These are phyloP conservation scores for Lithohypha guttulata DNA, from an alignment of 2,329 filamentous ascomycete genomes.

Conservation along the genomic window DNA sequence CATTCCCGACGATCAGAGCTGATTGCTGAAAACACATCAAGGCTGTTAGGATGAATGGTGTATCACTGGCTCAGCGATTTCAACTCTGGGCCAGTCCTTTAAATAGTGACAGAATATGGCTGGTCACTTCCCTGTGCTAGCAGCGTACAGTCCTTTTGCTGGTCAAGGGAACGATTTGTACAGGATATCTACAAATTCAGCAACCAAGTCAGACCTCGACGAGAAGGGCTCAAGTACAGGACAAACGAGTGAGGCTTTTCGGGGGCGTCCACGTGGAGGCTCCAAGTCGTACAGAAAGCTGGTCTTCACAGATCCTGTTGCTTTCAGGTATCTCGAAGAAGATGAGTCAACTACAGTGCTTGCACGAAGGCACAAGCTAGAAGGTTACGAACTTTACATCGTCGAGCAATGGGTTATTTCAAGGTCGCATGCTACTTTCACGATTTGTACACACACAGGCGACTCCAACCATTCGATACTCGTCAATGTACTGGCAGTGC, in stretches of 20 bases:
- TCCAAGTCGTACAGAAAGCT: slow-evolving; percentile 26
- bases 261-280: slow-evolving; percentile 15
- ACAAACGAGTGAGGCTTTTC: too few species aligned
- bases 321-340: slow-evolving; percentile 70
- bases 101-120: too few species aligned
- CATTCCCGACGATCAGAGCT: too few species aligned
- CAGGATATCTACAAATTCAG: not conserved
- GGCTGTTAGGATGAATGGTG: too few species aligned
- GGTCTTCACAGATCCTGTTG: slow-evolving; percentile 56
- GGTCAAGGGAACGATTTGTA: too few species aligned
- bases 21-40: too few species aligned
- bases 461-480: slow-evolving; percentile 68
- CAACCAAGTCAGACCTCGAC: not conserved
- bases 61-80: slow-evolving; percentile 4
- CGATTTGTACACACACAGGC: slow-evolving; percentile 88
- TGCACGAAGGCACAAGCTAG: slow-evolving; percentile 57
- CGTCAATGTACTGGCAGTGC: slow-evolving; percentile 71
- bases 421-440: slow-evolving; percentile 74
- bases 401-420: slow-evolving; percentile 98
- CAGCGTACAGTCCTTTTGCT: not conserved
- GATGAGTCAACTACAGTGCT: slow-evolving; percentile 67
- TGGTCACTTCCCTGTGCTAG: not conserved
- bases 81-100: slow-evolving; percentile 2
- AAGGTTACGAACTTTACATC: slow-evolving; percentile 84
- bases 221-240: not conserved